Conservation (phyloP, 169 alveolate genomes). For the Perkinsus olseni region DNA sequence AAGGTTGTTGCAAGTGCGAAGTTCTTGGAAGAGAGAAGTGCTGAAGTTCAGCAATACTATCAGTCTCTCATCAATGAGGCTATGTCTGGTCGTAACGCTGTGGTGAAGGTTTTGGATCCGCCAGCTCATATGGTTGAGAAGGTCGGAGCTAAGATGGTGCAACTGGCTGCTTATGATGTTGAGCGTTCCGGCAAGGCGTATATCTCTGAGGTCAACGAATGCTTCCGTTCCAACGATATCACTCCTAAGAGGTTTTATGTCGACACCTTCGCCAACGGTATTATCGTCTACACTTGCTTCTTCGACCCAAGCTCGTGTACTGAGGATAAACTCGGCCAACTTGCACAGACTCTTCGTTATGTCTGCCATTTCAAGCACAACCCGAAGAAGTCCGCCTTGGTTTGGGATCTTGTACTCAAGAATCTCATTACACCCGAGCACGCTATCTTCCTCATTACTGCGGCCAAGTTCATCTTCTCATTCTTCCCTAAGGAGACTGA, state of each 20-base stretch:
- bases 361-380: conserved; percentile 5
- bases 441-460: not conserved
- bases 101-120: no score
- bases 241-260: conserved; percentile 16
- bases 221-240: conserved; percentile 5
- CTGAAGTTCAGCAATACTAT: not conserved
- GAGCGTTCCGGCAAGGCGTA: not conserved
- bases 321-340: no score
- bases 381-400: conserved; percentile 4
- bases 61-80: conserved; percentile 6
- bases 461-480: not conserved
- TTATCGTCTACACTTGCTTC: conserved; percentile 15
- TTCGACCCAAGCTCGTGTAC: not conserved
- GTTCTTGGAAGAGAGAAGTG: not conserved
- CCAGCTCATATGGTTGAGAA: no score
- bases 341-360: not conserved
- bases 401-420: conserved; percentile 7
- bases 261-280: conserved; percentile 21
- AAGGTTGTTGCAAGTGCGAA: not conserved
- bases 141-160: no score
- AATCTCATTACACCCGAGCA: not conserved
- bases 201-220: not conserved
- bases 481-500: not conserved
- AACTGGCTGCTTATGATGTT: no score
- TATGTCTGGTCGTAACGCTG: no score